Conservation (phyloP, 2,329 filamentous ascomycete species). For the Pseudocercospora fuligena region DNA sequence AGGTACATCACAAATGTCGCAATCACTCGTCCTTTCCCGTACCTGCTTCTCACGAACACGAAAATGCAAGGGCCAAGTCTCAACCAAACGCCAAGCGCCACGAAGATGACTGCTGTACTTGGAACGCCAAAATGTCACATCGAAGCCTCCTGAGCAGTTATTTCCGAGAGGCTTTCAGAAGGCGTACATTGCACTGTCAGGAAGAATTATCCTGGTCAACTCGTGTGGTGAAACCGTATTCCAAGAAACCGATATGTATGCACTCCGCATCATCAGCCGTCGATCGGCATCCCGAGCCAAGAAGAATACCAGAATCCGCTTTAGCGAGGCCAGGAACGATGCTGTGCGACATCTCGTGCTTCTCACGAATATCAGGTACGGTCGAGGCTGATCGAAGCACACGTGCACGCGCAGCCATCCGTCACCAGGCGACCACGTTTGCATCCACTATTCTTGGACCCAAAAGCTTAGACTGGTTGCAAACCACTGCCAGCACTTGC, state of each 20-base stretch:
- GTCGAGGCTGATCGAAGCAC: neutral
- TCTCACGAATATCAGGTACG: conserved; percentile 7
- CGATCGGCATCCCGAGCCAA: conserved; percentile 12
- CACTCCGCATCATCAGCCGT: conserved; percentile 18
- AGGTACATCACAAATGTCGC: neutral
- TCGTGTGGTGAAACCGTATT: conserved; percentile 12
- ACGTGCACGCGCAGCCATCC: conserved; percentile 8
- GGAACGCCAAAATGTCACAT: conserved; percentile 1
- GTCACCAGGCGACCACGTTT: neutral
- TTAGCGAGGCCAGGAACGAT: conserved; percentile 8
- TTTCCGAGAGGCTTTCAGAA: conserved; percentile 2
- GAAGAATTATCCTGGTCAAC: conserved; percentile 3
- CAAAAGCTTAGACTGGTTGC: neutral
- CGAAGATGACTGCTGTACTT: neutral
- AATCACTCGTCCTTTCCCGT: neutral
- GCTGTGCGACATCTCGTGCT: conserved; percentile 5
- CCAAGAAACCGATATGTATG: neutral
- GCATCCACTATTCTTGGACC: conserved; percentile 8
- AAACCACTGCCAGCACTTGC: neutral
- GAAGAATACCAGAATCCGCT: neutral
- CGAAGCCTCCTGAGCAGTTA: neutral
- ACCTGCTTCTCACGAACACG: neutral
- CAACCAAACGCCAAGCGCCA: neutral
- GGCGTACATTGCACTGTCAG: neutral
- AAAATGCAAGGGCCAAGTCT: neutral